Percentiles rank a stretch among this genome's conserved stretches.
These are phyloP conservation scores for Escallonia herrerae DNA, from an alignment of 129 eudicot genomes.

Conservation along the genomic window DNA sequence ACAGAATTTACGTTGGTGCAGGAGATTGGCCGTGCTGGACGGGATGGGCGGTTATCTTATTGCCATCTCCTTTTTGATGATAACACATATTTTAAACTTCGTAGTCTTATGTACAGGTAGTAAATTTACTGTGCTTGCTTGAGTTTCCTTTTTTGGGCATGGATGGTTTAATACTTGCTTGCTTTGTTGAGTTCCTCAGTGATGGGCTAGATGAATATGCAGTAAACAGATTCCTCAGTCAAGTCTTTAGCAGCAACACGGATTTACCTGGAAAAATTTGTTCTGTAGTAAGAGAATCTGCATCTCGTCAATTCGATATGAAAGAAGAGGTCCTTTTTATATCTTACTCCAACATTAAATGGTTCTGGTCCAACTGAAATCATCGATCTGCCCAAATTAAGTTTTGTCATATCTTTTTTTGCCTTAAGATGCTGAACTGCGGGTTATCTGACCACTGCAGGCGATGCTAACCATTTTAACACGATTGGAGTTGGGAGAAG, in stretches of 20 bases:
- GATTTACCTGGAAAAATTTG: constrained; percentile 40
- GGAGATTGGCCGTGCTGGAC: constrained; percentile 99
- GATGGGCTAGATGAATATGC: constrained; percentile 86
- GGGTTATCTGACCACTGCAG: constrained; percentile 27
- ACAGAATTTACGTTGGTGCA: constrained; percentile 14
- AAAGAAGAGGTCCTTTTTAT: constrained; percentile 81
- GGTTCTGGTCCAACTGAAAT: background rate
- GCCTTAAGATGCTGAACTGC: constrained; percentile 5
- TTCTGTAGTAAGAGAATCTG: constrained; percentile 68
- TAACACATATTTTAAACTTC: constrained; percentile 60
- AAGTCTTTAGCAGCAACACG: constrained; percentile 41
- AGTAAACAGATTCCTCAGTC: constrained; percentile 67
- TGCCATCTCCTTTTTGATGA: constrained; percentile 91
- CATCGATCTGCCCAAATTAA: background rate
- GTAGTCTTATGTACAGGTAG: constrained; percentile 80
- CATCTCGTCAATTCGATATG: constrained; percentile 85
- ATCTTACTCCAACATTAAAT: constrained; percentile 1
- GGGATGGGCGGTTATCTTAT: constrained; percentile 91
- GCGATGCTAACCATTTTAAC: constrained; percentile 86
- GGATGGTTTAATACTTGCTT: constrained; percentile 14
- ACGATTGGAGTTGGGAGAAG: constrained; percentile 91
- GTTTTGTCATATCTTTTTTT: background rate
- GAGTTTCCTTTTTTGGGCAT: constrained; percentile 6
- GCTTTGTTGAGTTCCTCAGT: constrained; percentile 32
- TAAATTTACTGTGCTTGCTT: background rate